Percentiles rank a stretch among this genome's conserved stretches.
Evolutionary conservation across 1,284 basidiomycete species (phyloP).

Genomic region (Paramarasmius palmivorus): DNA sequence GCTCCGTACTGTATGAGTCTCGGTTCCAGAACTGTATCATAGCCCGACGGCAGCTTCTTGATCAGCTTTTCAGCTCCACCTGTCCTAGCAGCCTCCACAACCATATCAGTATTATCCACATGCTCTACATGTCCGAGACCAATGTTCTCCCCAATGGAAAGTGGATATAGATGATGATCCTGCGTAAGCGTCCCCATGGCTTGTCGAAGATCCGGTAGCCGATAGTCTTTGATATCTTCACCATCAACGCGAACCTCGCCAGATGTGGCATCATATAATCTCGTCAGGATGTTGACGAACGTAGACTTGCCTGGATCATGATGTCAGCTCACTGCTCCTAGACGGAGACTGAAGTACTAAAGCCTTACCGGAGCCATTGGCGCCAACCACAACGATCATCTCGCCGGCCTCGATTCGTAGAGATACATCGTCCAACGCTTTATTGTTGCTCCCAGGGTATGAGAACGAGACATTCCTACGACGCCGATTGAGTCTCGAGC

Average conservation of each 20-base stretch:
- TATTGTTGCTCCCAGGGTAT: conserved; percentile 41
- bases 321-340: conserved; percentile 13
- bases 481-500: background rate
- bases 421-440: conserved; percentile 39
- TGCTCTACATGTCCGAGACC: background rate
- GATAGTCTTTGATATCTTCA: background rate
- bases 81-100: background rate
- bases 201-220: background rate
- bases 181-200: background rate
- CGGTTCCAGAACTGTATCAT: background rate
- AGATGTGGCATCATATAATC: background rate
- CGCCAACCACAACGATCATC: conserved; percentile 16
- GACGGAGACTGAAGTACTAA: too few relatives aligned
- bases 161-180: conserved; percentile 1
- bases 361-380: too few relatives aligned
- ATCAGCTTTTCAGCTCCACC: background rate
- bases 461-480: conserved; percentile 45
- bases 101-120: background rate
- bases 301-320: conserved; percentile 31
- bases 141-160: background rate
- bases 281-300: conserved; percentile 19
- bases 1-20: background rate
- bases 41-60: background rate
- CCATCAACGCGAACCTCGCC: background rate
- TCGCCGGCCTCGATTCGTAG: conserved; percentile 45